Conservation (phyloP, 1,284 basidiomycete genomes). For the Moniliella sp. region DNA sequence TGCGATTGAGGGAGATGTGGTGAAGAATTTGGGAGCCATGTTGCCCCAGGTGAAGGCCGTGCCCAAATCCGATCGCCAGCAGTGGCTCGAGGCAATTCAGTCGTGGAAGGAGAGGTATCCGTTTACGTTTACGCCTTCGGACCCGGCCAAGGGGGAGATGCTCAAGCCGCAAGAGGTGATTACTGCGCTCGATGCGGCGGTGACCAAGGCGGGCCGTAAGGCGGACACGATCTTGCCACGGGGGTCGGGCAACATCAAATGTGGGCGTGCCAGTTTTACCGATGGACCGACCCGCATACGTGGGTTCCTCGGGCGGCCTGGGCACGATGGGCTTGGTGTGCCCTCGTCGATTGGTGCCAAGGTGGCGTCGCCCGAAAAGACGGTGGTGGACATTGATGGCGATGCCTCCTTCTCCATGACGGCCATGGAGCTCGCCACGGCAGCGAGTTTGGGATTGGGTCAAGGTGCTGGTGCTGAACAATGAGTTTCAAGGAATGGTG, state of each 20-base stretch:
- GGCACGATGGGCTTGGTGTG: slow-evolving; percentile 83
- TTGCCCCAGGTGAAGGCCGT: slow-evolving; percentile 43
- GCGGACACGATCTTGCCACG: slow-evolving; percentile 64
- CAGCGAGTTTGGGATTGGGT: slow-evolving; percentile 79
- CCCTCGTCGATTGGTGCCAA: slow-evolving; percentile 87
- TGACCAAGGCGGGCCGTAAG: slow-evolving; percentile 46
- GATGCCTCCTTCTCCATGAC: slow-evolving; percentile 94
- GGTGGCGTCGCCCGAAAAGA: slow-evolving; percentile 78
- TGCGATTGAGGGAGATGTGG: slow-evolving; percentile 78
- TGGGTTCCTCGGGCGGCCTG: slow-evolving; percentile 93
- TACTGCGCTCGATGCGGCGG: slow-evolving; percentile 55
- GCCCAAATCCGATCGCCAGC: slow-evolving; percentile 38
- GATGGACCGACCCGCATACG: slow-evolving; percentile 66
- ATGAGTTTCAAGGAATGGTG: slow-evolving; percentile 56
- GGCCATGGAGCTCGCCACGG: slow-evolving; percentile 90
- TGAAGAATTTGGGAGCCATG: slow-evolving; percentile 56
- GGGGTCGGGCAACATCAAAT: slow-evolving; percentile 98
- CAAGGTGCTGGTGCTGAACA: slow-evolving; percentile 44
- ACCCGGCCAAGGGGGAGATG: slow-evolving; percentile 41
- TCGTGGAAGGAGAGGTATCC: slow-evolving; percentile 70
- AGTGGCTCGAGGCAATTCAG: slow-evolving; percentile 52
- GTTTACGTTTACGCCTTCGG: slow-evolving; percentile 60
- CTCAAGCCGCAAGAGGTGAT: slow-evolving; percentile 95
- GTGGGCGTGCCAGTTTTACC: slow-evolving; percentile 89
- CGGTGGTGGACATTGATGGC: slow-evolving; percentile 83